A percentile compares a stretch with the other conserved stretches of the same genome.
These are phyloP conservation scores for Peronospora tabacina DNA, from an alignment of 352 stramenopile genomes.

Conservation along the genomic window DNA sequence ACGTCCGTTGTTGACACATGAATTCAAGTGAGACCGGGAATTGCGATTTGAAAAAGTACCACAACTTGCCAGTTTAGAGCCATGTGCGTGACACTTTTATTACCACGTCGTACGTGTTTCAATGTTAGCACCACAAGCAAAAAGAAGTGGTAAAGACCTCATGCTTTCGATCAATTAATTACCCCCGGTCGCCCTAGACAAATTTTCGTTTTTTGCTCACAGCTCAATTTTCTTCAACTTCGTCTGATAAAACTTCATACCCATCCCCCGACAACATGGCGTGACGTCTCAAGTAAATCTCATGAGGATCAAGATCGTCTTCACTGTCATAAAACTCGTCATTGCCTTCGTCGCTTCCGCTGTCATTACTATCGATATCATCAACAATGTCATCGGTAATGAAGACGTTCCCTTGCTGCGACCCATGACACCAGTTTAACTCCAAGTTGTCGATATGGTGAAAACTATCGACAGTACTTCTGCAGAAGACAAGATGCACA, in stretches of 20 bases:
- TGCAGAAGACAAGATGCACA: conserved; percentile 18
- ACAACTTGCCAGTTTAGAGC: conserved; percentile 11
- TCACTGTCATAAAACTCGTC: not conserved
- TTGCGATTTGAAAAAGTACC: not conserved
- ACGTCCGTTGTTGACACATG: conserved; percentile 18
- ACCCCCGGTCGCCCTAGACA: too few relatives aligned
- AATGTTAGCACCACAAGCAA: too few relatives aligned
- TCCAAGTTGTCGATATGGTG: conserved; percentile 22
- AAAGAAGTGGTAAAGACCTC: too few relatives aligned
- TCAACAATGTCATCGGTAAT: conserved; percentile 21
- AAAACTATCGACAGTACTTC: conserved; percentile 17
- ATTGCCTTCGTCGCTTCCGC: conserved; percentile 8
- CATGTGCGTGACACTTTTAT: not conserved
- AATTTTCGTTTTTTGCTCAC: too few relatives aligned
- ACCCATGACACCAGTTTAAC: conserved; percentile 20
- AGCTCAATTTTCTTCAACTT: conserved; percentile 8
- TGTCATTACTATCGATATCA: conserved; percentile 5
- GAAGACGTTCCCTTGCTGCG: conserved; percentile 17
- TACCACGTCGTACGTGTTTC: too few relatives aligned
- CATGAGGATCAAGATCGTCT: conserved; percentile 1
- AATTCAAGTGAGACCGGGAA: too few relatives aligned
- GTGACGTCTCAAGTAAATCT: conserved; percentile 9
- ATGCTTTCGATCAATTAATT: too few relatives aligned
- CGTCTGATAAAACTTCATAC: conserved; percentile 12
- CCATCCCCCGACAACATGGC: conserved; percentile 16